These are phyloP conservation scores for Eucalyptus pauciflora DNA, from an alignment of 345 rosid species.

Conservation along the genomic window DNA sequence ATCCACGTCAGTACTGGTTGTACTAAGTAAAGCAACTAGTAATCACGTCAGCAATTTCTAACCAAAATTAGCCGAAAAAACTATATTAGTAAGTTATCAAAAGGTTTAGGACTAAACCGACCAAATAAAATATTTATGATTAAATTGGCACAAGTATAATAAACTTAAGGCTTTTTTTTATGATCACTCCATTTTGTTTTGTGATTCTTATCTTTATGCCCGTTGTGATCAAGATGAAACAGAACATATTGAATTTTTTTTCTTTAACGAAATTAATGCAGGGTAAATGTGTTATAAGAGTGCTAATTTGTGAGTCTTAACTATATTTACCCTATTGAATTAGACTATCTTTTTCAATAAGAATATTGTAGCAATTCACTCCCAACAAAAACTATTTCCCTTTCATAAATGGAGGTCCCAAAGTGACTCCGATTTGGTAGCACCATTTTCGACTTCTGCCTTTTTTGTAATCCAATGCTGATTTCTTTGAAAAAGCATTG, in stretches of 20 bases:
- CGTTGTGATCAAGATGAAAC: neutral
- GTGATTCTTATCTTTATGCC: neutral
- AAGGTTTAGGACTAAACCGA: too few relatives aligned
- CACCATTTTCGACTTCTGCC: neutral
- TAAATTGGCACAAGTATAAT: too few relatives aligned
- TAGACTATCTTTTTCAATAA: neutral
- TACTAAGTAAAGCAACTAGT: too few relatives aligned
- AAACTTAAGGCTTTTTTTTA: too few relatives aligned
- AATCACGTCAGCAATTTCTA: neutral
- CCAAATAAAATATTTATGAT: too few relatives aligned
- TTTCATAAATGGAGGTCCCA: neutral
- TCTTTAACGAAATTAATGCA: neutral
- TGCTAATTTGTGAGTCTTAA: neutral
- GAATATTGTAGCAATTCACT: neutral
- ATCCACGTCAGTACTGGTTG: rapidly evolving
- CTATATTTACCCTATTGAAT: neutral
- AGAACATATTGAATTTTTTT: neutral
- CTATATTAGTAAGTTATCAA: too few relatives aligned
- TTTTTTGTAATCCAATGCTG: neutral
- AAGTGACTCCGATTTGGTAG: neutral
- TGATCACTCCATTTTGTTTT: neutral
- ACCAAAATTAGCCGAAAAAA: rapidly evolving
- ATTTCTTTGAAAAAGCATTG: neutral
- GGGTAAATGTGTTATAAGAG: neutral
- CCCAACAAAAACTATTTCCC: neutral